Conservation (phyloP, 176 grass and related monocot genomes). For the Otatea glauca region DNA sequence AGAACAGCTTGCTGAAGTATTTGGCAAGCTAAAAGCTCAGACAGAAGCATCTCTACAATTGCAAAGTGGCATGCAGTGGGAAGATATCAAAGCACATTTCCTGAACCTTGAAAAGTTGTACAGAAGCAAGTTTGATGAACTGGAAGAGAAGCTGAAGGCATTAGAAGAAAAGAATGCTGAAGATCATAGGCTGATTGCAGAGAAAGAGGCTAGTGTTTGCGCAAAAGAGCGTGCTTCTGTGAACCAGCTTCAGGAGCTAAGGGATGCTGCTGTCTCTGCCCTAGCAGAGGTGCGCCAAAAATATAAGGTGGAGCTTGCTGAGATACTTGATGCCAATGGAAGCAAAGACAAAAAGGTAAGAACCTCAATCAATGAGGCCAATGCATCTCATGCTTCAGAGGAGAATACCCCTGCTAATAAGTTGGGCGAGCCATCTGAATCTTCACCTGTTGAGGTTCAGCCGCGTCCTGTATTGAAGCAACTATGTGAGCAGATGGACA, state of each 20-base stretch:
- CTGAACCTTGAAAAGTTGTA: slow-evolving; percentile 66
- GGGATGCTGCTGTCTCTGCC: slow-evolving; percentile 67
- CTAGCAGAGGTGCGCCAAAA: slow-evolving; percentile 75
- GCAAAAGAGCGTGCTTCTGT: slow-evolving; percentile 65
- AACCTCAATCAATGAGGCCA: slow-evolving; percentile 56
- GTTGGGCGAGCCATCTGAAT: slow-evolving; percentile 51
- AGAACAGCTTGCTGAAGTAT: slow-evolving; percentile 71
- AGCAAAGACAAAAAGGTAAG: slow-evolving; percentile 84
- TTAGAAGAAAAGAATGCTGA: slow-evolving; percentile 64
- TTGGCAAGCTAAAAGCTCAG: slow-evolving; percentile 72
- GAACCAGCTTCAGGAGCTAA: slow-evolving; percentile 76
- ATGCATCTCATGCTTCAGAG: slow-evolving; percentile 64
- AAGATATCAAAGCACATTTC: slow-evolving; percentile 71
- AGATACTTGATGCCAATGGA: slow-evolving; percentile 68
- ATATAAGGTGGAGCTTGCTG: slow-evolving; percentile 74
- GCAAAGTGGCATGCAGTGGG: slow-evolving; percentile 66
- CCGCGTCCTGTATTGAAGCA: slow-evolving; percentile 65
- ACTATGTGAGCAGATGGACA: slow-evolving; percentile 87
- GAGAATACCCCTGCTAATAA: slow-evolving; percentile 61
- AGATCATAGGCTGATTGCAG: slow-evolving; percentile 60
- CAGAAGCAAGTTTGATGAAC: slow-evolving; percentile 72
- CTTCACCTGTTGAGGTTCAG: slow-evolving; percentile 57
- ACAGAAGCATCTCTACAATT: slow-evolving; percentile 59
- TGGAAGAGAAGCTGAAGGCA: slow-evolving; percentile 65
- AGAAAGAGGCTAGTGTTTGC: slow-evolving; percentile 69